These are phyloP conservation scores for Teratosphaeria destructans DNA, from an alignment of 2,329 filamentous ascomycete genomes.

Conservation along the genomic window DNA sequence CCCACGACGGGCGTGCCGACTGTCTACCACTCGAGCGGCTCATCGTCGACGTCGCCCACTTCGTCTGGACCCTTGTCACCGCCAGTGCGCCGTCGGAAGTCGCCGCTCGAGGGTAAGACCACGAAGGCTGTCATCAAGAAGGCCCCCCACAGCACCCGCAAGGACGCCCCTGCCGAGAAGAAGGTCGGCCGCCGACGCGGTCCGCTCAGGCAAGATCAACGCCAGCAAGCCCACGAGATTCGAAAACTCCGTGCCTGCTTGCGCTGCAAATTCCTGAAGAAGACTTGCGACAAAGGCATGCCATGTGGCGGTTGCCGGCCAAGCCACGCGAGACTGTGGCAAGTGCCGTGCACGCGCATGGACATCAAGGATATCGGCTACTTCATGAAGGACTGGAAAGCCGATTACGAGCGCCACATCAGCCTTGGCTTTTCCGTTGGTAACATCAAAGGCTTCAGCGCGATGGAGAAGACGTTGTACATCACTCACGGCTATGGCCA, in stretches of 20 bases:
- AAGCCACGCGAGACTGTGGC: constrained; percentile 89
- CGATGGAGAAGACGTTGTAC: constrained; percentile 60
- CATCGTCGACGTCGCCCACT: constrained; percentile 24
- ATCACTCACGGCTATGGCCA: constrained; percentile 95
- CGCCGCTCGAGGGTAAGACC: constrained; percentile 60
- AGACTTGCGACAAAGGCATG: constrained; percentile 96
- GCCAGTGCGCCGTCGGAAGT: constrained; percentile 52
- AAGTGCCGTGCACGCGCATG: constrained; percentile 93
- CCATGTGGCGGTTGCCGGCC: constrained; percentile 92
- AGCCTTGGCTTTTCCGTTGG: constrained; percentile 79
- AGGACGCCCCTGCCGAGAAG: constrained; percentile 70
- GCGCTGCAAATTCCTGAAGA: constrained; percentile 97
- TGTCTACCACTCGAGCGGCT: constrained; percentile 19
- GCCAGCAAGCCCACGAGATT: constrained; percentile 94
- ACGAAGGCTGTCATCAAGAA: constrained; percentile 76
- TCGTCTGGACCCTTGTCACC: constrained; percentile 28
- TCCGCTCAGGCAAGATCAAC: constrained; percentile 81
- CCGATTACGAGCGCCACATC: constrained; percentile 86
- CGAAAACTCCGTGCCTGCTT: constrained; percentile 88
- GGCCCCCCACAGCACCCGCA: constrained; percentile 62
- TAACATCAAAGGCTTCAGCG: constrained; percentile 80
- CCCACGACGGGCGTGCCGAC: constrained; percentile 11
- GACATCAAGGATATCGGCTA: constrained; percentile 98
- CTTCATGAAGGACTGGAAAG: constrained; percentile 99
- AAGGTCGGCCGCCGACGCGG: constrained; percentile 84